Base-by-base conservation (phyloP, 805 yeast genomes). In the Dipodascopsis tothii region DNA sequence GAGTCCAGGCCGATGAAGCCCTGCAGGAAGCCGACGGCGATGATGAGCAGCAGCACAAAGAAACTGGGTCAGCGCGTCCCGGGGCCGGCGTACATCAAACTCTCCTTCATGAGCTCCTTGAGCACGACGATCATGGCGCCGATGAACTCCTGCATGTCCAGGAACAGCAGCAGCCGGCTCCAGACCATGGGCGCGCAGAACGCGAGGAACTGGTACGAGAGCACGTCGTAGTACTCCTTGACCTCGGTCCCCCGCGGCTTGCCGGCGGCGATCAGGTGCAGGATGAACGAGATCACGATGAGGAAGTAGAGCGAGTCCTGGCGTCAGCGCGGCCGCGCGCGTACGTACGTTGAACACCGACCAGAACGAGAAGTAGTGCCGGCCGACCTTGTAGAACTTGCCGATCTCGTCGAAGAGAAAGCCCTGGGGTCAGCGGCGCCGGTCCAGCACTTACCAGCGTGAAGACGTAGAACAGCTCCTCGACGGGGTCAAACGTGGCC, bases 41-140 rank as follows among this genome's bases (percentile, higher is more conserved):
- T 78, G 45, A 85, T 74, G 5, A 73, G 66, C 43, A 86, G 68
- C 52, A 86, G 65, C 36, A 84, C 81, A 59, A 86, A 86, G 66
- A 86, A 86, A 11, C 30, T 25, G 14, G 30, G 30, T 9, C 9
- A 25, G 30, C 30, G 9, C 14, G 9, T 25, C 14, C 30, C 30
- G 14, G 14, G 30, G 9, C 11, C 9, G 14, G 9, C 30, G 14
- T 25, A 25, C 30, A 85, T 71, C n/a, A 84, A 60, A 1, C 92
- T 81, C 61, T 86, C 95, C 55, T 81, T 78, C 84, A 86, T 80
- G 85, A 86, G 81, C 45, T 80, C 80, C 57, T 84, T 84, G 39
- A 84, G 66, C 3, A 86, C 90, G 22, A 86, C 90, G 50, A 86
- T 74, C 86, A 86, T 82, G 2, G 87, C 84, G 33, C 96, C 96